These are phyloP conservation scores for Salvia sclarea DNA, from an alignment of 305 asterid genomes.

Conservation along the genomic window DNA sequence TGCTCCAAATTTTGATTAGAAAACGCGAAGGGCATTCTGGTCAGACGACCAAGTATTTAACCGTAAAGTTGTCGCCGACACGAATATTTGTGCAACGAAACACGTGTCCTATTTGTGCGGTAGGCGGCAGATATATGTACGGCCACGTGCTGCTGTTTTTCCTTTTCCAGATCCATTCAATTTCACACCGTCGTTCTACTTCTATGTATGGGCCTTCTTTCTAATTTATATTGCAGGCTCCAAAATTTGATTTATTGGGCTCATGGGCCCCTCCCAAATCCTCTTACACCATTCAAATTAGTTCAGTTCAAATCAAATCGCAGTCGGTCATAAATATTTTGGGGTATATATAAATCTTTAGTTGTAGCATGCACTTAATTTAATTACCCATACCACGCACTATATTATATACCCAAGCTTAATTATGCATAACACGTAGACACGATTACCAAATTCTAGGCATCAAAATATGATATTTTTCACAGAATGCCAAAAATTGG, in stretches of 20 bases:
- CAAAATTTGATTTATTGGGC: not conserved
- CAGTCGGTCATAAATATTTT: not conserved
- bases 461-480: too few species aligned
- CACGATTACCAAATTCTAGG: too few species aligned
- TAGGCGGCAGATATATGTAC: slow-evolving; percentile 17
- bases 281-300: too few species aligned
- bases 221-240: not conserved
- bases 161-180: not conserved
- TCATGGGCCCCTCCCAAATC: not conserved
- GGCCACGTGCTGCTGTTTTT: slow-evolving; percentile 31
- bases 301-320: too few species aligned
- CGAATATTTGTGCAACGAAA: not conserved
- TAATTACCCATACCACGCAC: too few species aligned
- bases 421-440: too few species aligned
- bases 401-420: too few species aligned
- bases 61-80: slow-evolving; percentile 30
- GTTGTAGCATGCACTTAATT: not conserved
- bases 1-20: too few species aligned
- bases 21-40: slow-evolving; percentile 19
- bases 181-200: not conserved
- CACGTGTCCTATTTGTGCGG: not conserved
- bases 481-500: too few species aligned
- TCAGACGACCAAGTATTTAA: slow-evolving; percentile 3
- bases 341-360: not conserved
- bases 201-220: not conserved